Percentiles rank a stretch among this genome's conserved stretches.
Evolutionary conservation across 176 grass and related monocot genomes (phyloP).

Genomic region (Zea mays): DNA sequence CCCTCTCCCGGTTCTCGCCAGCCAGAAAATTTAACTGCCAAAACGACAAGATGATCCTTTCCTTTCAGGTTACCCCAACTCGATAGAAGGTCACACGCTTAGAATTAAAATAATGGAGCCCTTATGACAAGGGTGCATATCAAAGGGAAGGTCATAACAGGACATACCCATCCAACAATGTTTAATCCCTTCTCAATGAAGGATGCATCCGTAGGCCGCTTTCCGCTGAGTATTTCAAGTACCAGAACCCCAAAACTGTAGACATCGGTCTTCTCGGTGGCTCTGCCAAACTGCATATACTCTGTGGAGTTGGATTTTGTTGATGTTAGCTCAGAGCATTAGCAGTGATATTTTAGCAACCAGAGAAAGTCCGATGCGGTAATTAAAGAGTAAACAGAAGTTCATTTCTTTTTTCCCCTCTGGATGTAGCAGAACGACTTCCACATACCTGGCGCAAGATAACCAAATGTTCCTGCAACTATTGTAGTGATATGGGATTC

Average conservation of each 20-base stretch:
- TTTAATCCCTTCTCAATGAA: slow-evolving; percentile 98
- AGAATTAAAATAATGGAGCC: not conserved
- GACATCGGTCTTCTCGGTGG: slow-evolving; percentile 95
- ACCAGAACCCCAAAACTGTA: slow-evolving; percentile 99
- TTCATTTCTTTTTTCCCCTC: not conserved
- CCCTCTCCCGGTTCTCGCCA: slow-evolving; percentile 74
- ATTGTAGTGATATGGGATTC: slow-evolving; percentile 99
- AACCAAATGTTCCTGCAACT: slow-evolving; percentile 98
- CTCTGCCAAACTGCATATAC: slow-evolving; percentile 97
- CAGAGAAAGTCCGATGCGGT: not conserved
- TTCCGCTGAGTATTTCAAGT: slow-evolving; percentile 90
- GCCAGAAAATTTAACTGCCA: slow-evolving; percentile 84
- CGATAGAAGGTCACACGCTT: not conserved
- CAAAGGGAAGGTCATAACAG: slow-evolving; percentile 6
- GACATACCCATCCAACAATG: slow-evolving; percentile 97
- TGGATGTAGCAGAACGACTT: not conserved
- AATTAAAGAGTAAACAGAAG: not conserved
- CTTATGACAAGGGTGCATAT: not conserved
- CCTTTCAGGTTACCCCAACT: slow-evolving; percentile 10
- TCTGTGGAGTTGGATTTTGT: slow-evolving; percentile 55
- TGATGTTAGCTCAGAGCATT: slow-evolving; percentile 39
- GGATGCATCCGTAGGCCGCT: slow-evolving; percentile 90
- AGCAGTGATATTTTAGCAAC: not conserved
- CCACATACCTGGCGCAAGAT: slow-evolving; percentile 92
- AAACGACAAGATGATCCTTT: slow-evolving; percentile 9